Conservation (phyloP, 768 basidiomycete genomes). For the Mycena rebaudengoi region DNA sequence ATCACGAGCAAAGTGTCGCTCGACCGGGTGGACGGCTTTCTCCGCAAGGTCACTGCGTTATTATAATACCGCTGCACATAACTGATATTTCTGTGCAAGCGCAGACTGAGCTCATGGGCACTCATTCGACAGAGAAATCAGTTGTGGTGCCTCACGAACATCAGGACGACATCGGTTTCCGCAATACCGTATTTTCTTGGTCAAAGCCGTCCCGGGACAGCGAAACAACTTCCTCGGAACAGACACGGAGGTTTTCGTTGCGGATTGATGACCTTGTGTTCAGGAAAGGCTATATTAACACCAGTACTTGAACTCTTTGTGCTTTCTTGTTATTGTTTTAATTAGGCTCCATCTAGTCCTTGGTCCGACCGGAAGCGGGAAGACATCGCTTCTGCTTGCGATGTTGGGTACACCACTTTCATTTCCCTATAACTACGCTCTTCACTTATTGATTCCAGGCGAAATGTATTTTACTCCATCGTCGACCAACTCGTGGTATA, state of each 20-base stretch:
- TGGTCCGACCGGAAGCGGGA: constrained; percentile 55
- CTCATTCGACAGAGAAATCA: constrained; percentile 36
- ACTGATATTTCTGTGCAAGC: constrained; percentile 39
- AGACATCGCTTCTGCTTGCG: constrained; percentile 72
- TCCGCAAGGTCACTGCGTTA: constrained; percentile 41
- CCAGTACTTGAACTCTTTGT: not conserved
- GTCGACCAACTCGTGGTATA: constrained; percentile 66
- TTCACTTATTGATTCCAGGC: constrained; percentile 36
- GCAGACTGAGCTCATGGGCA: constrained; percentile 2
- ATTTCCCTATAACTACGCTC: not conserved
- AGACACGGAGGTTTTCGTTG: constrained; percentile 58
- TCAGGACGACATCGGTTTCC: constrained; percentile 55
- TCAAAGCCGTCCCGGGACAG: constrained; percentile 34
- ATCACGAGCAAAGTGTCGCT: constrained; percentile 69
- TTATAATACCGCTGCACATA: constrained; percentile 48
- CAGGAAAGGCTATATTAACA: constrained; percentile 57
- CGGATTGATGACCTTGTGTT: constrained; percentile 61
- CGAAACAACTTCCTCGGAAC: constrained; percentile 44
- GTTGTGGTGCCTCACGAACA: constrained; percentile 6
- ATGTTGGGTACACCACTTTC: constrained; percentile 47
- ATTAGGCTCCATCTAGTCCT: too few relatives aligned
- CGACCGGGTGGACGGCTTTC: constrained; percentile 56
- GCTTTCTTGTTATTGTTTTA: too few relatives aligned
- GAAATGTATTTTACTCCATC: constrained; percentile 71
- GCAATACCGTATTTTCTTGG: constrained; percentile 66